A percentile compares a stretch with the other conserved stretches of the same genome.
phyloP scores from a whole-genome alignment of 208 protist genomes.

The Pavlovales sp. region DNA sequence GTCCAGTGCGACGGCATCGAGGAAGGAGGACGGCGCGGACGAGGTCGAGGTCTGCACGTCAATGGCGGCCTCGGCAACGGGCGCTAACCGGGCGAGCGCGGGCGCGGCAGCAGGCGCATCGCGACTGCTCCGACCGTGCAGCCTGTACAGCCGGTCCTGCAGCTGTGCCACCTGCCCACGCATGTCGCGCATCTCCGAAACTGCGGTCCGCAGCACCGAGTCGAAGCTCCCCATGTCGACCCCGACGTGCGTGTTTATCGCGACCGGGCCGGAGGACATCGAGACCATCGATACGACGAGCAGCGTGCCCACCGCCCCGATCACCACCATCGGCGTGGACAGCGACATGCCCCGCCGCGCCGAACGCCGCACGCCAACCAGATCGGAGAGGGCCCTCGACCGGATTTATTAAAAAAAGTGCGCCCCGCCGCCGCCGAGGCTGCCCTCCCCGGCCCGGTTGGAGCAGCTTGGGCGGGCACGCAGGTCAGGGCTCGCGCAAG shows the following conservation, averaged over 20 bases:
- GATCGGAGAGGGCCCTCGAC: too few relatives aligned
- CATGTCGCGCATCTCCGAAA: background rate
- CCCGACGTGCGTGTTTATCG: background rate
- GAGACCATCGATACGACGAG: background rate
- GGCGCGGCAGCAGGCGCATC: too few relatives aligned
- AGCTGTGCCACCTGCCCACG: background rate
- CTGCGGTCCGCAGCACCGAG: background rate
- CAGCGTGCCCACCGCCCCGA: background rate
- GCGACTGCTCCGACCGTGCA: background rate
- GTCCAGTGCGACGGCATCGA: background rate
- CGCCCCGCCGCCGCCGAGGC: too few relatives aligned
- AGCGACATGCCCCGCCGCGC: too few relatives aligned
- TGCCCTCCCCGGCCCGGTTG: too few relatives aligned
- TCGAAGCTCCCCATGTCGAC: background rate
- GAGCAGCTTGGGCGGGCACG: too few relatives aligned
- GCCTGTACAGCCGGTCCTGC: background rate
- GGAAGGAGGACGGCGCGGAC: background rate
- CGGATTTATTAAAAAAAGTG: too few relatives aligned
- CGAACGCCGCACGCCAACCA: too few relatives aligned
- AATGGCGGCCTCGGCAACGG: background rate
- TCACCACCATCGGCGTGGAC: background rate
- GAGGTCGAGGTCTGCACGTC: background rate
- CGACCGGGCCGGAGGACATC: background rate
- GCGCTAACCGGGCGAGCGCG: too few relatives aligned
- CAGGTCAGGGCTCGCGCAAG: too few relatives aligned